Conservation (phyloP, 2,329 filamentous ascomycete genomes). For the Fusarium setosum region DNA sequence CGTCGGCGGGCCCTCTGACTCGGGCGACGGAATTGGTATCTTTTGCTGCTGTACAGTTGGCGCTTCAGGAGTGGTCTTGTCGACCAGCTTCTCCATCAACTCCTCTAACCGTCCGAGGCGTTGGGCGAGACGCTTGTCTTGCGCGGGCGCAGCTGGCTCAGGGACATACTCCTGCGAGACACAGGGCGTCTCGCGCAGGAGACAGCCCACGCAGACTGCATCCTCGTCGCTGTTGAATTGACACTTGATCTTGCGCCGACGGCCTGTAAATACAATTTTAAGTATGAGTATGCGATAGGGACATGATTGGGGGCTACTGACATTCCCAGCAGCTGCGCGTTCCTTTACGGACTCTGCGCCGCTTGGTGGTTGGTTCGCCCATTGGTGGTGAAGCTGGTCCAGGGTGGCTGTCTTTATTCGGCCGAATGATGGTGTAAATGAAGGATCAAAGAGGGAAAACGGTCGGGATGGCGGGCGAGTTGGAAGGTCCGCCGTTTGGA, state of each 20-base stretch:
- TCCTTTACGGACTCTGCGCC: conserved; percentile 62
- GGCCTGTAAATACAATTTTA: conserved; percentile 34
- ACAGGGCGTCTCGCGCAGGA: conserved; percentile 54
- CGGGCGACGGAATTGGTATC: conserved; percentile 28
- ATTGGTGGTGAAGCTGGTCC: conserved; percentile 13
- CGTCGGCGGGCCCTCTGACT: conserved; percentile 11
- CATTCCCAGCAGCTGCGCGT: conserved; percentile 72
- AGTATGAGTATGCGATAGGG: too few relatives aligned
- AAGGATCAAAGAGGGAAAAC: background rate
- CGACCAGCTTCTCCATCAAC: conserved; percentile 58
- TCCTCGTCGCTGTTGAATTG: conserved; percentile 56
- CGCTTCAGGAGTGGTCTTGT: conserved; percentile 37
- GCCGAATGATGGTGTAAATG: conserved; percentile 28
- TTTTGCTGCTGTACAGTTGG: background rate
- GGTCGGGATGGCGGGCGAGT: background rate
- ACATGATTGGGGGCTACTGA: conserved; percentile 43
- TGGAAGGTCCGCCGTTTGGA: background rate
- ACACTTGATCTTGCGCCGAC: conserved; percentile 65
- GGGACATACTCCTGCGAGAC: conserved; percentile 60
- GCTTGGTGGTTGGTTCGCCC: conserved; percentile 34
- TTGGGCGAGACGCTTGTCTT: conserved; percentile 54
- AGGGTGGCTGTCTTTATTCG: conserved; percentile 33
- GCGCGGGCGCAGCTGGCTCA: conserved; percentile 45
- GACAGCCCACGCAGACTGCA: conserved; percentile 58
- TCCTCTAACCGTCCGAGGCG: conserved; percentile 59